Base-by-base conservation (phyloP, 768 basidiomycete genomes). In the Tricholoma sp. region DNA sequence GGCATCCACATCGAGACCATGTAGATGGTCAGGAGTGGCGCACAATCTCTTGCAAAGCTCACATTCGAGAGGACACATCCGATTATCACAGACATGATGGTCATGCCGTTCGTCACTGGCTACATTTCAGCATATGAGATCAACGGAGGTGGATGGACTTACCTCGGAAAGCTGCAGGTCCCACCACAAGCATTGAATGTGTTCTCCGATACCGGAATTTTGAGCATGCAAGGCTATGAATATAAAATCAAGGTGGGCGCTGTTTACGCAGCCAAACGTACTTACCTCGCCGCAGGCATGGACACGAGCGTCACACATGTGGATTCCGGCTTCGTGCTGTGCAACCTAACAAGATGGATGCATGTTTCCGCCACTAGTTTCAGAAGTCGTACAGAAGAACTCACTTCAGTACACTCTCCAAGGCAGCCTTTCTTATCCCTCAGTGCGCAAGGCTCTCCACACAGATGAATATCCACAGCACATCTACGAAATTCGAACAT, bases 231-330 rank as follows among this genome's bases (percentile, higher is more conserved):
- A 3, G 44, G 44, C 44, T 45, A 45, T 24, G 17, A 63, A 36
- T 47, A 33, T 61, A 2, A 78, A 52, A 32, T 41, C 28, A n/a
- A 28, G 2, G 15, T 10, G 12, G 18, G 12, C 66, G 56, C 9
- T 63, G 69, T 52, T 65, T 69, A 51, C 82, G 82, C 2, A 74
- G 45, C 13, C 28, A 51, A 58, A 28, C 42, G 28, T 34, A 28
- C 67, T 56, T 56, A 78, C 85, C 74, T 76, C 66, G 20, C 82
- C 84, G 53, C 85, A 86, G 37, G 75, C 76, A 57, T 86, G 85
- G 0, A 75, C 61, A 18, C 69, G 65, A 3, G 82, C 80, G 0
- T 82, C 75, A 59, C 84, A 86, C 50, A 76, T 56, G 59, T 86
- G 85, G 9, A 75, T 77, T 0, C 72, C 74, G 6, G 76, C 82